Evolutionary conservation across 352 stramenopile species (phyloP).

Genomic region (Phytophthora sp.): DNA sequence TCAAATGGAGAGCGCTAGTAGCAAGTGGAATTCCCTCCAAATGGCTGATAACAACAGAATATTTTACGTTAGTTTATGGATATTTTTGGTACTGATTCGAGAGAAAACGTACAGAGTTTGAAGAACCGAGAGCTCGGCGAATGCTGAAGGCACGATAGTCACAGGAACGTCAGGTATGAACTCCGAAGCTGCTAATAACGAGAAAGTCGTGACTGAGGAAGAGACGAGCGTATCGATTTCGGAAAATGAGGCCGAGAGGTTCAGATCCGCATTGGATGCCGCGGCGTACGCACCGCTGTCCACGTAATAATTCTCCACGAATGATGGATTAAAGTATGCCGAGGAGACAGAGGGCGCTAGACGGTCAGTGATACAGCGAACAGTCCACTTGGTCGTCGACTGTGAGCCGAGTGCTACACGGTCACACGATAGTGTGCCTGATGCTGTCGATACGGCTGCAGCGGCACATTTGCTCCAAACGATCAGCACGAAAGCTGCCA

Average conservation of each 20-base stretch:
- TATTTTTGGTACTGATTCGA: not conserved
- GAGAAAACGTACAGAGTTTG: slow-evolving; percentile 47
- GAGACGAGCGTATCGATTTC: slow-evolving; percentile 47
- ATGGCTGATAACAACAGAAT: slow-evolving; percentile 31
- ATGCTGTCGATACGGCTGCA: slow-evolving; percentile 2
- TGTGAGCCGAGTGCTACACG: slow-evolving; percentile 34
- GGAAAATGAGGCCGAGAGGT: slow-evolving; percentile 49
- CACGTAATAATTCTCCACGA: slow-evolving; percentile 42
- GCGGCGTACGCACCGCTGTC: slow-evolving; percentile 25
- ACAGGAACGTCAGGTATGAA: slow-evolving; percentile 47
- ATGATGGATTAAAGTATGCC: slow-evolving; percentile 43
- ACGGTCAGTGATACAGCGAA: slow-evolving; percentile 29
- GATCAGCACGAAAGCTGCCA: slow-evolving; percentile 12
- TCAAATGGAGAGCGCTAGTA: slow-evolving; percentile 40
- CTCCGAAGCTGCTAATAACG: slow-evolving; percentile 39
- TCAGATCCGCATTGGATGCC: slow-evolving; percentile 27
- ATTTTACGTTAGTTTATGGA: slow-evolving; percentile 5
- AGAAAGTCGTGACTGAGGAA: slow-evolving; percentile 46
- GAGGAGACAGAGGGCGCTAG: slow-evolving; percentile 4
- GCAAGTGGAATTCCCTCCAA: slow-evolving; percentile 51
- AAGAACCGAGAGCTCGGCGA: slow-evolving; percentile 44
- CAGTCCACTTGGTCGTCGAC: slow-evolving; percentile 39
- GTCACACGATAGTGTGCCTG: slow-evolving; percentile 30
- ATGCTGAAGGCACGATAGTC: slow-evolving; percentile 43
- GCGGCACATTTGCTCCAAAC: not conserved